Evolutionary conservation across 2,329 filamentous ascomycete species (phyloP).

Genomic region (Claviceps sp.): DNA sequence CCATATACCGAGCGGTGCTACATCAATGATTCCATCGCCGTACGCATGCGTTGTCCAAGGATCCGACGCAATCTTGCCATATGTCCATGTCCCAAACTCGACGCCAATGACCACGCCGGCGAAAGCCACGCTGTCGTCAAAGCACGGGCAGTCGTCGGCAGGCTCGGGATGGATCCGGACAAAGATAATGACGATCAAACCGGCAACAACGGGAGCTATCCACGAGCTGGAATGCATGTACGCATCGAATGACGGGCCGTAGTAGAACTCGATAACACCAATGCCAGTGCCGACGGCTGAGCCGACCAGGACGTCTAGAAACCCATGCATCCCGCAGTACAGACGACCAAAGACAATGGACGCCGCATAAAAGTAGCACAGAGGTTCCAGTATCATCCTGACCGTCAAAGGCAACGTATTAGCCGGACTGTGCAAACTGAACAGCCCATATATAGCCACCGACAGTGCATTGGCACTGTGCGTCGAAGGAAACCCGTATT

Average conservation of each 20-base stretch:
- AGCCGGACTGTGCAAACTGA: constrained; percentile 54
- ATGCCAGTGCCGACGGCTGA: constrained; percentile 60
- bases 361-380: constrained; percentile 71
- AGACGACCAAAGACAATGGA: constrained; percentile 86
- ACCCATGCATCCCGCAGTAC: constrained; percentile 98
- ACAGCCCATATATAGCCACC: constrained; percentile 72
- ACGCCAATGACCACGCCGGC: constrained; percentile 79
- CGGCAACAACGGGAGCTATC: constrained; percentile 49
- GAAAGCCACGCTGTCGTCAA: constrained; percentile 91
- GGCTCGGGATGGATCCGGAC: constrained; percentile 90
- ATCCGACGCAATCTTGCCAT: constrained; percentile 39
- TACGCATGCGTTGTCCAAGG: constrained; percentile 30
- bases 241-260: constrained; percentile 49
- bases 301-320: constrained; percentile 78
- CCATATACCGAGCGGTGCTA: constrained; percentile 51
- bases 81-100: constrained; percentile 75
- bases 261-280: constrained; percentile 45
- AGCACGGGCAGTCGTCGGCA: constrained; percentile 92
- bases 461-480: constrained; percentile 96
- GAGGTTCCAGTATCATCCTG: constrained; percentile 48
- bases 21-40: constrained; percentile 45
- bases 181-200: constrained; percentile 56
- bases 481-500: constrained; percentile 95
- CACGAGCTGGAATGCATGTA: constrained; percentile 56
- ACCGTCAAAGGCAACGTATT: constrained; percentile 45